Conservation (phyloP, 148 eudicot species). For the Dysphania ambrosioides region DNA sequence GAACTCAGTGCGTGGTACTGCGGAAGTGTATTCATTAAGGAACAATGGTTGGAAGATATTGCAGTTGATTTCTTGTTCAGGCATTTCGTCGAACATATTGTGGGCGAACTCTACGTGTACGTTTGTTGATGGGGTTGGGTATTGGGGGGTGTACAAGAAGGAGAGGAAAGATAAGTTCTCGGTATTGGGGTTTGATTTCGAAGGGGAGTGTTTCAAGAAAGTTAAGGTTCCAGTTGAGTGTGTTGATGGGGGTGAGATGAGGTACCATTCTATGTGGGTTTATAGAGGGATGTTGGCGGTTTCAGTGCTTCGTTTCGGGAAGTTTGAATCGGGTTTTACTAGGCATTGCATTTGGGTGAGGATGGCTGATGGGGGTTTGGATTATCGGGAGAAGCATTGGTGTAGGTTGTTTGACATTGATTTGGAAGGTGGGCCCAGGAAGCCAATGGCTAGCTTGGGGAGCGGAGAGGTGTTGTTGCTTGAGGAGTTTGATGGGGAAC, state of each 20-base stretch:
- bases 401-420: conserved; percentile 29
- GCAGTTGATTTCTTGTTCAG: conserved; percentile 4
- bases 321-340: conserved; percentile 17
- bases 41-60: conserved; percentile 20
- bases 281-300: conserved; percentile 21
- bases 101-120: conserved; percentile 30
- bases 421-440: conserved; percentile 29
- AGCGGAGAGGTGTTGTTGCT: conserved; percentile 25
- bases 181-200: conserved; percentile 20
- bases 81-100: conserved; percentile 28
- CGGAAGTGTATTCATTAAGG: conserved; percentile 24
- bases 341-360: conserved; percentile 26
- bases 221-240: conserved; percentile 17
- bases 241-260: conserved; percentile 31
- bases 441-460: conserved; percentile 20
- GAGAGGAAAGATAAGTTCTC: conserved; percentile 25
- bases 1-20: background rate
- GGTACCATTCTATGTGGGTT: conserved; percentile 33
- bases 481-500: conserved; percentile 31
- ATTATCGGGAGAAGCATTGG: background rate
- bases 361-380: background rate
- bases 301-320: conserved; percentile 28
- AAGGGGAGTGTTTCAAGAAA: background rate
- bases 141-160: conserved; percentile 22
- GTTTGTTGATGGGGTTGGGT: conserved; percentile 27